Evolutionary conservation across 1,139 yeast genomes (phyloP).

Genomic region (Hansenula lynferdii): DNA sequence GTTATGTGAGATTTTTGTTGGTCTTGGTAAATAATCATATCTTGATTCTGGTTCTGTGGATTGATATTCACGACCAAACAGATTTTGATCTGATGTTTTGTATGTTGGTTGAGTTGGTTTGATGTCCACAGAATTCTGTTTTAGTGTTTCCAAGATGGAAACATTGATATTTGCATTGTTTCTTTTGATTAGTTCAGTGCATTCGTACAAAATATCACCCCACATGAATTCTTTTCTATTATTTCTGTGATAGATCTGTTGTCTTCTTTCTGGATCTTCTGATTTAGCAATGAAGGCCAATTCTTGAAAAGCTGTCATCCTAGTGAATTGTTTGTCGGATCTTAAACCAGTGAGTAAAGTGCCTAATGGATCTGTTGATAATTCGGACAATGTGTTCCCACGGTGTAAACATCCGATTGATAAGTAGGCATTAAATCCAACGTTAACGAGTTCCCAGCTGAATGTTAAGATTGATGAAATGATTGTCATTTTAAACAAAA

Average conservation of each 20-base stretch:
- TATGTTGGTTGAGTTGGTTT: neutral
- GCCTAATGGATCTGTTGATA: constrained; percentile 67
- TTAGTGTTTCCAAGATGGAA: constrained; percentile 8
- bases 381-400: constrained; percentile 61
- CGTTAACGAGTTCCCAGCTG: constrained; percentile 60
- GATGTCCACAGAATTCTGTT: neutral
- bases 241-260: constrained; percentile 48
- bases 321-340: constrained; percentile 48
- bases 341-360: constrained; percentile 72
- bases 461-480: constrained; percentile 37
- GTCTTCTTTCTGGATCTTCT: constrained; percentile 42
- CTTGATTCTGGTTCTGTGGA: constrained; percentile 7
- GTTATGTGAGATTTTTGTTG: neutral
- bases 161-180: constrained; percentile 27
- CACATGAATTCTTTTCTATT: constrained; percentile 45
- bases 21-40: constrained; percentile 18
- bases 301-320: constrained; percentile 72
- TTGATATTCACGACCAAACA: constrained; percentile 22
- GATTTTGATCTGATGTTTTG: constrained; percentile 9
- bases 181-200: constrained; percentile 47
- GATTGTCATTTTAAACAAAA: constrained; percentile 33
- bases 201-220: constrained; percentile 56
- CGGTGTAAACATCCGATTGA: constrained; percentile 81
- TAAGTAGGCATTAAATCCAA: constrained; percentile 66
- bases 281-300: constrained; percentile 55